Base-by-base conservation (phyloP, 805 yeast genomes). In the Ogataea ramenticola region DNA sequence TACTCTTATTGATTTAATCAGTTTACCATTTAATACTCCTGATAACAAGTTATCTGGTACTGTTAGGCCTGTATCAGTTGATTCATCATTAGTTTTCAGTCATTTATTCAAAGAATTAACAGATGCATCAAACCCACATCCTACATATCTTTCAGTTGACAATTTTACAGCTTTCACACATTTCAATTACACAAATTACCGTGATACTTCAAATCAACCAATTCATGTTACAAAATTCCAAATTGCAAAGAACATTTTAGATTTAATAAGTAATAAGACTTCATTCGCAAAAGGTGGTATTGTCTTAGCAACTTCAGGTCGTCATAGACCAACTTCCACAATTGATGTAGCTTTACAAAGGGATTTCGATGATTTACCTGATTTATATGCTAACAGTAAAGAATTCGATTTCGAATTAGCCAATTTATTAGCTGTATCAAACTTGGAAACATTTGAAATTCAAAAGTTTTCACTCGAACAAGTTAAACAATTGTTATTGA, bases 141-240 rank as follows among this genome's bases (percentile, higher is more conserved):
- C 91, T 5, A 82, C 83, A 10, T 67, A 76, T 41, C 68, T 87
- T 36, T 72, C 95, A 3, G 71, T 88, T 36, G 97, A 89, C 60
- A 80, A 85, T 56, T 72, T 87, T 56, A 80, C 86, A 46, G 77
- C 80, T 3, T 63, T 86, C 45, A 60, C 79, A 12, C 74, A 79
- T 33, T 55, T 64, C 27, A 71, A 84, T 7, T 62, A 62, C 42
- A 76, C 95, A 9, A 70, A 65, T 35, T 87, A 89, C 65, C 73
- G 75, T 52, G 74, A 80, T 55, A 61, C 72, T 1, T 67, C 76
- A 21, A 79, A 80, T 64, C 60, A 66, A 35, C 72, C 72, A 10
- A 74, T 89, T 44, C 77, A 77, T 52, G 70, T 80, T 46, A 68
- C 71, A 20, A 74, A 82, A 26, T 71, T 89, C 39, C 89, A 86